These are phyloP conservation scores for Plasmodium malariae DNA, from an alignment of 169 alveolate species.

Conservation along the genomic window DNA sequence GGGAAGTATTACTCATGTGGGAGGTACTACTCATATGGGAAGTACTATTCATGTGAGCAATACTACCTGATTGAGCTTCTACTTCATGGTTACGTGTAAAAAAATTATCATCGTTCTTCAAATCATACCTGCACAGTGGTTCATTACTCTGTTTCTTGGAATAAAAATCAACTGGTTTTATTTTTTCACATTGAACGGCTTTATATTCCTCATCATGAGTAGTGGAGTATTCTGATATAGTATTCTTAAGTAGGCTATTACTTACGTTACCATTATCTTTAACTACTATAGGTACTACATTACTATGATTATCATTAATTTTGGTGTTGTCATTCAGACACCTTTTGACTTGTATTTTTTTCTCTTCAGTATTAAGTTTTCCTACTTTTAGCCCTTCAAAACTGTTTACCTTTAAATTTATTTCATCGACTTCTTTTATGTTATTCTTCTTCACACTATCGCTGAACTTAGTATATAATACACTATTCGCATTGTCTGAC, in stretches of 20 bases:
- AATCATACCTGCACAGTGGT: not conserved
- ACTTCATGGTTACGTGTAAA: too few species aligned
- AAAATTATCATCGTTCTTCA: not conserved
- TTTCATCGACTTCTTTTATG: not conserved
- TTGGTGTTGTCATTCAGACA: too few species aligned
- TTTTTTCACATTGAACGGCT: not conserved
- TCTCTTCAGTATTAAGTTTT: not conserved
- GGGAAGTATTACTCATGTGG: too few species aligned
- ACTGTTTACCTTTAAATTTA: not conserved
- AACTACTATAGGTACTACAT: too few species aligned
- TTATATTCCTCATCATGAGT: too few species aligned
- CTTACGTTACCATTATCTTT: too few species aligned
- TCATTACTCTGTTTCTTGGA: not conserved
- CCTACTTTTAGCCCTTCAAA: not conserved
- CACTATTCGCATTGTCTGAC: constrained; percentile 11
- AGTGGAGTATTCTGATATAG: too few species aligned
- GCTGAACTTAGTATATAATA: constrained; percentile 24
- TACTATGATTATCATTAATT: too few species aligned
- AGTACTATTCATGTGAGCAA: too few species aligned
- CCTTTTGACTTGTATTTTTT: not conserved
- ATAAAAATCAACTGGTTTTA: not conserved
- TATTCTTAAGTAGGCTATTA: too few species aligned
- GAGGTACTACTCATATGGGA: too few species aligned
- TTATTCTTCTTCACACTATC: constrained; percentile 30
- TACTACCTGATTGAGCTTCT: too few species aligned